These are phyloP conservation scores for Beauveria scarabaeidicola DNA, from an alignment of 2,329 filamentous ascomycete genomes.

Conservation along the genomic window DNA sequence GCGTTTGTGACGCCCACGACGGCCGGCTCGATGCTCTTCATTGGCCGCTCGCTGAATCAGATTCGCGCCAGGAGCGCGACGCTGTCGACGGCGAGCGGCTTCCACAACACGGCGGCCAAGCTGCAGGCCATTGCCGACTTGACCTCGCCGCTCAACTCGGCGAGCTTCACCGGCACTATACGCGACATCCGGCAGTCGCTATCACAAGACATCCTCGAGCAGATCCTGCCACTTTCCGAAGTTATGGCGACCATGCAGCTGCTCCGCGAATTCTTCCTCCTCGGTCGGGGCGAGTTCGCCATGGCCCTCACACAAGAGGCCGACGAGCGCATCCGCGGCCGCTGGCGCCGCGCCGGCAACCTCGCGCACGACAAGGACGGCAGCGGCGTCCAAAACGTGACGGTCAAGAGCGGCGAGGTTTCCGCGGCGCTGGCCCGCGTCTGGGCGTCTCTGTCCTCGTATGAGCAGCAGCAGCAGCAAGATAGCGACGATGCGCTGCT, in stretches of 20 bases:
- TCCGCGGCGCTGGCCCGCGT: conserved; percentile 66
- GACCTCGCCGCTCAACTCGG: conserved; percentile 63
- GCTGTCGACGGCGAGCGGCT: conserved; percentile 25
- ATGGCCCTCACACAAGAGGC: conserved; percentile 79
- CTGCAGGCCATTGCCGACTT: conserved; percentile 60
- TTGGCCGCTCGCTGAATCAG: conserved; percentile 82
- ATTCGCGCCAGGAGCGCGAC: conserved; percentile 52
- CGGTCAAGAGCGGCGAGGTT: conserved; percentile 81
- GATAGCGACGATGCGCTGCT: conserved; percentile 75
- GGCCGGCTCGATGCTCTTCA: conserved; percentile 78
- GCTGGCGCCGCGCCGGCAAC: conserved; percentile 58
- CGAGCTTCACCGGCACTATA: conserved; percentile 63
- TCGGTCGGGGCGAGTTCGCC: conserved; percentile 86
- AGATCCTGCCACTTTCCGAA: conserved; percentile 66
- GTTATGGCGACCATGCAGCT: conserved; percentile 71
- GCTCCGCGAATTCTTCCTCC: conserved; percentile 76
- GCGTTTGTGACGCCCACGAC: conserved; percentile 68
- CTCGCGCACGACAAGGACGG: conserved; percentile 50
- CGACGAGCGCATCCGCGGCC: conserved; percentile 66
- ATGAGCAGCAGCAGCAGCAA: conserved; percentile 53
- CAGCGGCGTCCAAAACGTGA: conserved; percentile 33
- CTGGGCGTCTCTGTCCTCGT: conserved; percentile 70
- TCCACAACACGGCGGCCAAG: conserved; percentile 58
- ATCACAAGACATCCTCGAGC: conserved; percentile 75
- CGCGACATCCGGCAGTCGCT: conserved; percentile 70